A percentile compares a stretch with the other conserved stretches of the same genome.
Conservation (phyloP, 2,329 filamentous ascomycete species). For the Paramyrothecium sp. region DNA sequence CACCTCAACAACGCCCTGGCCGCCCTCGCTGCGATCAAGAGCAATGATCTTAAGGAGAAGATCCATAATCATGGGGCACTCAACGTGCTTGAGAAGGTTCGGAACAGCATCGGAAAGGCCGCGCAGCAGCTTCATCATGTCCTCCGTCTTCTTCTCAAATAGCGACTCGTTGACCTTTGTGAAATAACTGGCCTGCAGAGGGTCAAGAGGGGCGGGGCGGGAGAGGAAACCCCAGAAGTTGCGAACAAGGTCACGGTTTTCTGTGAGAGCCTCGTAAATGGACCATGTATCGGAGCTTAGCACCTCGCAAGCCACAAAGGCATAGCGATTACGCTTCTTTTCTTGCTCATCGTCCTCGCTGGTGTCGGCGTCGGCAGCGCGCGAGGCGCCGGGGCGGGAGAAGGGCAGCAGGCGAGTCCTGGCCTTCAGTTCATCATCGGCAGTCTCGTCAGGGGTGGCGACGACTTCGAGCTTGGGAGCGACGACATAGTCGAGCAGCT, state of each 20-base stretch:
- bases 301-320: constrained; percentile 89
- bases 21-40: constrained; percentile 86
- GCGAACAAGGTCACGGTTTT: constrained; percentile 74
- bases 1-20: constrained; percentile 91
- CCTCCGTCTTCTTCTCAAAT: constrained; percentile 95
- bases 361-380: constrained; percentile 43
- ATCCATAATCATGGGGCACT: constrained; percentile 98
- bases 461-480: constrained; percentile 67
- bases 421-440: constrained; percentile 48
- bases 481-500: constrained; percentile 86
- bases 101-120: constrained; percentile 77
- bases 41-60: constrained; percentile 95
- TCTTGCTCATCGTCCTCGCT: constrained; percentile 73
- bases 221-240: constrained; percentile 92
- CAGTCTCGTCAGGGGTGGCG: constrained; percentile 49
- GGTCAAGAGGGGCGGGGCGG: constrained; percentile 80
- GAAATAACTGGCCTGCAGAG: constrained; percentile 94
- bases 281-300: constrained; percentile 96
- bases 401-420: constrained; percentile 44
- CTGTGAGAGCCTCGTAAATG: constrained; percentile 88
- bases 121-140: constrained; percentile 91
- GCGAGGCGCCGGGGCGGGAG: constrained; percentile 52
- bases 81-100: constrained; percentile 87
- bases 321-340: constrained; percentile 89
- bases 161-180: constrained; percentile 98